phyloP scores from a whole-genome alignment of 176 grass and related monocot species.

The Stipa capillata region DNA sequence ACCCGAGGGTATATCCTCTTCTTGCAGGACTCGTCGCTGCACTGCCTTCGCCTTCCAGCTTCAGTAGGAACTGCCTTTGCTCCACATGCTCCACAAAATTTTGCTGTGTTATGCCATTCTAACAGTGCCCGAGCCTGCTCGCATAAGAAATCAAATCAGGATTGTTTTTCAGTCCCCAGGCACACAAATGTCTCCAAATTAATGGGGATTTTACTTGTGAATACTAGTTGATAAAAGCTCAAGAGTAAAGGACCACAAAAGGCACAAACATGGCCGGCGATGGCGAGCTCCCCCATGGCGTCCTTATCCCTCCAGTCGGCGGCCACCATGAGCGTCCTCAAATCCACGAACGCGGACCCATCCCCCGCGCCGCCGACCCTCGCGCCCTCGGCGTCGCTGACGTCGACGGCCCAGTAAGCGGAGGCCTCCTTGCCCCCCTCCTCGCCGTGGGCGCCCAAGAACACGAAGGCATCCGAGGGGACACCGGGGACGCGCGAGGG shows the following conservation, averaged over 20 bases:
- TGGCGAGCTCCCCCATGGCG: constrained; percentile 66
- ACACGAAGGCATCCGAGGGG: constrained; percentile 49
- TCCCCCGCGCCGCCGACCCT: constrained; percentile 28
- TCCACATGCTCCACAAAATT: constrained; percentile 86
- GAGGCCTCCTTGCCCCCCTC: constrained; percentile 29
- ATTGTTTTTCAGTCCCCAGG: neutral
- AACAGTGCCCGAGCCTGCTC: constrained; percentile 67
- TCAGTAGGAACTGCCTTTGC: constrained; percentile 47
- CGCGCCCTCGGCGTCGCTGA: constrained; percentile 15
- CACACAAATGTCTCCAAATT: neutral
- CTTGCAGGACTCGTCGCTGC: constrained; percentile 75
- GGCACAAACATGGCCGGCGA: constrained; percentile 64
- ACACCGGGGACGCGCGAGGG: constrained; percentile 34
- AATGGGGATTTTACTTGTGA: neutral
- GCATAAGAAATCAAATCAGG: neutral
- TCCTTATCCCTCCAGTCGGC: constrained; percentile 69
- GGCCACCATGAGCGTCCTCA: constrained; percentile 90
- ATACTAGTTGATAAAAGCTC: neutral
- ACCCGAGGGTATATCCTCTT: constrained; percentile 87
- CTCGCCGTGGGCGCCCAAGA: constrained; percentile 45
- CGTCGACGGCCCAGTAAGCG: constrained; percentile 71
- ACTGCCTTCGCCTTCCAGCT: constrained; percentile 82
- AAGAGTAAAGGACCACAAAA: neutral
- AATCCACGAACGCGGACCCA: constrained; percentile 60
- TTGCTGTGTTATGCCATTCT: constrained; percentile 71